Base-by-base conservation (phyloP, 495 filamentous ascomycete species). In the Xylaria scruposa region DNA sequence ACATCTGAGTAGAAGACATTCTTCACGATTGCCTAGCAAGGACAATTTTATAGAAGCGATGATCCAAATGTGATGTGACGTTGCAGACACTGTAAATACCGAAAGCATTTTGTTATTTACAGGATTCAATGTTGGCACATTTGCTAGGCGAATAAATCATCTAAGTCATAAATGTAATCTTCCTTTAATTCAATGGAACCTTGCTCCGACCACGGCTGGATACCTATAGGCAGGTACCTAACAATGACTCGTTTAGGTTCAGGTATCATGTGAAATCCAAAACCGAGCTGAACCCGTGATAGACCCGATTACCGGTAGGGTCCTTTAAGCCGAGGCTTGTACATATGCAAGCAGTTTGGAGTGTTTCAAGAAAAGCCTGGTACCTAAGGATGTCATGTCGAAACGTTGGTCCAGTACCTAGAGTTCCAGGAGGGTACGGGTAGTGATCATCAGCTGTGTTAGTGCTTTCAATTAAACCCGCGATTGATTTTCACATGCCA, bases 401-500 rank as follows among this genome's bases (percentile, higher is more conserved):
- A 9, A 51, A 51, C 6, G 7, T n/a, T n/a, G 7, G 46, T n/a
- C 5, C n/a, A 7, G 47, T 44, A 44, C 5, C 36, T 38, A 38
- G 42, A 13, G 38, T 42, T 42, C 38, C 1, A 42, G 38, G 38
- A 42, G 9, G 38, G 42, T 46, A 24, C 2, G 2, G n/a, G n/a
- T 51, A 51, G 49, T 19, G 17, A 24, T 51, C 21, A 24, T 51
- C n/a, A 51, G n/a, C 9, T 51, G n/a, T 24, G 49, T 51, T 31
- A 15, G 26, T 19, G 26, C 53, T 31, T 26, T 26, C 15, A 56
- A 26, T 56, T 13, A 7, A 31, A 31, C 53, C 53, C n/a, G 26
- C 26, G 26, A 19, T 33, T 38, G 21, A 51, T 47, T 66, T 67
- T 67, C 65, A 67, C 65, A 67, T 67, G 65, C 36, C 49, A 67